Percentiles rank a stretch among this genome's conserved stretches.
Conservation (phyloP, 2,329 filamentous ascomycete genomes). For the Verruconis gallopava region DNA sequence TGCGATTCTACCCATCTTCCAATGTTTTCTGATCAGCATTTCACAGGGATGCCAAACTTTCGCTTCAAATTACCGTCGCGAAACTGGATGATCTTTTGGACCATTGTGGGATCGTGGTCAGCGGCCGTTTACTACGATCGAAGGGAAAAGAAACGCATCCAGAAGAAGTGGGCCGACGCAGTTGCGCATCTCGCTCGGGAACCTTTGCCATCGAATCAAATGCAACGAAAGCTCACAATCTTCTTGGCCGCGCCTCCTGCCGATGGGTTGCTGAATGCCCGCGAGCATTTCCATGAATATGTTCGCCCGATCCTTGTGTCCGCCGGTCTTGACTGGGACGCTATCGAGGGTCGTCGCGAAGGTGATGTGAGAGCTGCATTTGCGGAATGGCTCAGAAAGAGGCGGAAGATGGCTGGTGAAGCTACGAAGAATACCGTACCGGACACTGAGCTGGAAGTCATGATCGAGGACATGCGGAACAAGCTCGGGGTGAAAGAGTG, state of each 20-base stretch:
- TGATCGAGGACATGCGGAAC: constrained; percentile 50
- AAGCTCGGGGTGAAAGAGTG: constrained; percentile 57
- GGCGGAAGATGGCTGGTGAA: constrained; percentile 48
- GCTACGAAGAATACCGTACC: constrained; percentile 29
- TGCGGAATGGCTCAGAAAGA: constrained; percentile 68
- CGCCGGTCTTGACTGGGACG: constrained; percentile 89
- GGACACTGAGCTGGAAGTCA: constrained; percentile 43
- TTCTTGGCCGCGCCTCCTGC: constrained; percentile 77
- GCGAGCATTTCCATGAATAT: constrained; percentile 93
- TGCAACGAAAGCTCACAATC: constrained; percentile 75
- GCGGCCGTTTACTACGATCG: constrained; percentile 83
- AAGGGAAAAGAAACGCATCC: constrained; percentile 72
- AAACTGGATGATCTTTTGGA: constrained; percentile 95
- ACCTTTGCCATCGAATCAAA: constrained; percentile 54
- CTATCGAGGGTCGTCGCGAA: constrained; percentile 80
- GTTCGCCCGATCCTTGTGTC: constrained; percentile 85
- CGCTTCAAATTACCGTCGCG: constrained; percentile 78
- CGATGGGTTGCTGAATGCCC: constrained; percentile 69
- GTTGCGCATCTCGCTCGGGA: constrained; percentile 77
- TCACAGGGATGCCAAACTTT: constrained; percentile 64
- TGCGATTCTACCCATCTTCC: not conserved
- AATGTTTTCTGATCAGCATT: not conserved
- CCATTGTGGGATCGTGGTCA: constrained; percentile 63
- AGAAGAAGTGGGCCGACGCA: constrained; percentile 72
- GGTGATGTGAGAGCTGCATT: constrained; percentile 83